Conservation (phyloP, 345 rosid genomes). For the Nasturtium officinale region DNA sequence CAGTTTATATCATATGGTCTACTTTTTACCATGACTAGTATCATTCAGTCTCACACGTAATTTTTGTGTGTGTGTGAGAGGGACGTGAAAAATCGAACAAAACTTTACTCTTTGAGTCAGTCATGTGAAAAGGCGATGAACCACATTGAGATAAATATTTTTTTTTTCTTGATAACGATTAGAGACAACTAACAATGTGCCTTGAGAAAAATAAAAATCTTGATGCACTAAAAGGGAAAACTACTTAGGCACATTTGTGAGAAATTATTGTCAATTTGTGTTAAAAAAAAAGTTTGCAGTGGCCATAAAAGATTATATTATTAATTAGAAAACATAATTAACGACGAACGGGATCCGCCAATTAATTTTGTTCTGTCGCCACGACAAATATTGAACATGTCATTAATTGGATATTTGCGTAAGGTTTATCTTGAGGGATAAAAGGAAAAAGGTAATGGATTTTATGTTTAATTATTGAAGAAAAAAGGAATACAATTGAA, state of each 20-base stretch:
- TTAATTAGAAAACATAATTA: background rate
- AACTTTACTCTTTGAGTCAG: background rate
- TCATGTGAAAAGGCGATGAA: background rate
- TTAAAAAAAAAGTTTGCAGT: background rate
- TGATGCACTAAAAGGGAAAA: conserved; percentile 17
- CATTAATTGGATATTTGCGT: background rate
- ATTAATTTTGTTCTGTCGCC: background rate
- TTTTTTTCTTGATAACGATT: background rate
- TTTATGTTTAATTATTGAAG: background rate
- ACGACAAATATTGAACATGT: background rate
- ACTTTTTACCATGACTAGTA: too few species aligned
- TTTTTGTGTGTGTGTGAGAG: too few species aligned
- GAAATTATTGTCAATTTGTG: background rate
- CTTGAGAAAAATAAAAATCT: background rate
- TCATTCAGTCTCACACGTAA: too few species aligned
- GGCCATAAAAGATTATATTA: background rate
- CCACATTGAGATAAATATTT: background rate
- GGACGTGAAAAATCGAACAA: background rate
- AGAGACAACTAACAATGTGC: background rate
- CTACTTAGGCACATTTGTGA: background rate
- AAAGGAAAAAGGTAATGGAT: background rate
- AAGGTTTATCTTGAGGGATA: background rate
- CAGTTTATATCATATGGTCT: too few species aligned
- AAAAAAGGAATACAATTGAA: too few species aligned
- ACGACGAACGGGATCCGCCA: background rate